Base-by-base conservation (phyloP, 148 eudicot genomes). In the Chenopodium suecicum region DNA sequence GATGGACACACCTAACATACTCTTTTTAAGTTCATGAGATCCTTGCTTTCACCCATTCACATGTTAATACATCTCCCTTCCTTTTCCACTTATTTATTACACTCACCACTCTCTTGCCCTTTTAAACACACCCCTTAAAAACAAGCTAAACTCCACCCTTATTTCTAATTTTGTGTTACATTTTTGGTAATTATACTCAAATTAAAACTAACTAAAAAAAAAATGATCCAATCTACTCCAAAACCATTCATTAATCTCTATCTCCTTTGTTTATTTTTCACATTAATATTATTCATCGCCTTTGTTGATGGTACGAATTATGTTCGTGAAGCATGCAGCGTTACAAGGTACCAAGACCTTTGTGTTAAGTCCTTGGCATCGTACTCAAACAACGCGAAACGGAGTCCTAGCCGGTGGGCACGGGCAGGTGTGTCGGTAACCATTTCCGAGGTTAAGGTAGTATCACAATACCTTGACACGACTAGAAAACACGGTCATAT, bases 351-450 rank as follows among this genome's bases (percentile, higher is more conserved):
- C 84, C 89, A 65, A 12, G 82, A 84, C 78, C 29, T 90, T 32
- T 94, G 98, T 83, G 81, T 90, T 74, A 87, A 80, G 54, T 80
- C 90, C 23, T 87, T 94, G 23, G 56, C 96, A 2, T 71, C 91
- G 17, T 94, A 85, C 77, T 90, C 96, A 9, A 81, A 67, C 71
- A 73, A 79, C 29, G 98, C 98, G 63, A 87, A 70, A 65, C 71
- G 66, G 12, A 87, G 85, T 80, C 94, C 94, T 4, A 82, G 50
- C 6, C 82, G 12, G 72, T 94, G 96, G 98, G 94, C 96, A 1
- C 86, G 93, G 4, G 94, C 89, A 0, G 90, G 90, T n/a, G 91
- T 92, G 25, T 91, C 94, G 0, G 94, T 94, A 16, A 89, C 94
- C 16, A 86, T 92, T 5, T 77, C 82, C 1, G 92, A 85, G 82